Base-by-base conservation (phyloP, 768 basidiomycete genomes). In the Suillus plorans region DNA sequence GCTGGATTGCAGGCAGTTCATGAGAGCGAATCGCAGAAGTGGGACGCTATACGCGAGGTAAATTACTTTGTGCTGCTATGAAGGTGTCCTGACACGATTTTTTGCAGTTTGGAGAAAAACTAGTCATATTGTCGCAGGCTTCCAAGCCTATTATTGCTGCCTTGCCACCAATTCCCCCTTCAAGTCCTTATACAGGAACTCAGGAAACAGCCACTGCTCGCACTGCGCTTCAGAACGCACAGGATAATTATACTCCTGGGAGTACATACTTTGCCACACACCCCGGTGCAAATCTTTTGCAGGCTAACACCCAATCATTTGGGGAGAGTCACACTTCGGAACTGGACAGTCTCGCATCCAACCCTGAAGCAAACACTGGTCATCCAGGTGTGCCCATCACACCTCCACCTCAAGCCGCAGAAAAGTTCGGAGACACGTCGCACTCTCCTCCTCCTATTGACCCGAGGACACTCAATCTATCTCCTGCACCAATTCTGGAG, bases 41-140 rank as follows among this genome's bases (percentile, higher is more conserved):
- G 94, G 92, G 86, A 89, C 50, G 93, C 93, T 13, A 76, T 94
- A 60, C 83, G 86, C 72, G 93, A 95, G 86, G 92, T 91, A 70
- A 62, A 71, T 69, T 36, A 13, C 60, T 39, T 36, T 25, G 34
- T 31, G 9, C n/a, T 50, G n/a, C 57, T 18, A 42, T 28, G 3
- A n/a, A 31, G 28, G 2, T 61, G 13, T 49, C 39, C 56, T 64
- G 3, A 28, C 61, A 71, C 9, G 37, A 8, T 34, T 9, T 45
- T 53, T 47, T 61, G 2, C 62, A 94, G 92, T 95, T 89, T 64
- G 91, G 86, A 55, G 93, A 95, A 74, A 95, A 94, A 73, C 76
- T 95, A 5, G 78, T 88, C 1, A 80, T 95, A 6, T 73, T 94
- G 10, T 83, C 90, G 5, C 89, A 94, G 75, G 90, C 89, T 5